Conservation (phyloP, 108 stramenopile species). For the Aureococcus anophagefferens region DNA sequence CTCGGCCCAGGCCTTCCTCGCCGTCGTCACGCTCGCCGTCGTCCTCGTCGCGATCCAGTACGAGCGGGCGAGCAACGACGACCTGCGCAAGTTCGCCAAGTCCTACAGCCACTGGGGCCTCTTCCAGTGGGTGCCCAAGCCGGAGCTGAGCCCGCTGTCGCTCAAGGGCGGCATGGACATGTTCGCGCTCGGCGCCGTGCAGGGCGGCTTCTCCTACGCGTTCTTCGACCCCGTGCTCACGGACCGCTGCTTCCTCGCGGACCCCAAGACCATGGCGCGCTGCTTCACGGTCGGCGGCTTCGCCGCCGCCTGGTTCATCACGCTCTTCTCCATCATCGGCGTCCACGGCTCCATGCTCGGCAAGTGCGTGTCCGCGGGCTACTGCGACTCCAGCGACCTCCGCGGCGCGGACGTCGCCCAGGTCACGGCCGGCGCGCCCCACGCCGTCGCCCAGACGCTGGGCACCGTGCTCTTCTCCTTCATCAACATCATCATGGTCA, state of each 20-base stretch:
- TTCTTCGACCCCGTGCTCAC: constrained; percentile 19
- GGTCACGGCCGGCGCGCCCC: constrained; percentile 3
- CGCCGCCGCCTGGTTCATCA: constrained; percentile 13
- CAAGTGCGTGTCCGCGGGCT: neutral
- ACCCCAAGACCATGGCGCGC: constrained; percentile 2
- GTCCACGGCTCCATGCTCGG: constrained; percentile 11
- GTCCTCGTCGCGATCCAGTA: constrained; percentile 2
- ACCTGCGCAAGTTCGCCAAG: too few relatives aligned
- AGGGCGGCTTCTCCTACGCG: constrained; percentile 7
- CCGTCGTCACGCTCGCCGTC: neutral
- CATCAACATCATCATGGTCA: constrained; percentile 8
- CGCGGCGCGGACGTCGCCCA: neutral
- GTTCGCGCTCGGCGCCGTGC: constrained; percentile 2
- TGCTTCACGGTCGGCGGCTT: constrained; percentile 3
- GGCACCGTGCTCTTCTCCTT: constrained; percentile 4
- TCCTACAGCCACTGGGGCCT: too few relatives aligned
- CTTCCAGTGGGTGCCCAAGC: too few relatives aligned
- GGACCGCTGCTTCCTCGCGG: constrained; percentile 12
- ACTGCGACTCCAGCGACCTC: neutral
- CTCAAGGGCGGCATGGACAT: constrained; percentile 15
- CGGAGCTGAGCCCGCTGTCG: constrained; percentile 8
- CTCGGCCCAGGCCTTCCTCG: constrained; percentile 4
- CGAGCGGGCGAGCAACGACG: too few relatives aligned
- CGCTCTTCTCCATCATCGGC: constrained; percentile 15
- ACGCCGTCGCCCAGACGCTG: constrained; percentile 1